Evolutionary conservation across 2,329 filamentous ascomycete genomes (phyloP), one percentile per base, ranked within the genome.

Genomic region (Colletotrichum chlorophyti): DNA sequence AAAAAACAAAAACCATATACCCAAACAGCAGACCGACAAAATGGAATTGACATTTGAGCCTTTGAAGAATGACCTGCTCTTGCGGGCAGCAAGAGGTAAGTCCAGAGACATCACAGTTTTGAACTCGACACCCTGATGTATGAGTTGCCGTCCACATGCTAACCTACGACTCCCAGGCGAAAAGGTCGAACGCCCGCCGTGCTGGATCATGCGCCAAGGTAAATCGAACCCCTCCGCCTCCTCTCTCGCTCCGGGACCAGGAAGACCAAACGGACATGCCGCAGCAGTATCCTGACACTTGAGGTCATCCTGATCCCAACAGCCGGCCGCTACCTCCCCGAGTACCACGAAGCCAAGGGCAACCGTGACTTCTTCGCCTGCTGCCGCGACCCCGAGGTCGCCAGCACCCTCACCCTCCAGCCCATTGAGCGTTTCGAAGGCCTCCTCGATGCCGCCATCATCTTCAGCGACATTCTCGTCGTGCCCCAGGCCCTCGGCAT

Each of bases 161-260:
- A 60, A 68, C 64, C 60, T 55, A 61, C 54, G 53, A 12, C 50
- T 65, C 64, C 51, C 69, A 96, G 93, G 94, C 73, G 84, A 97
- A 77, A 88, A 88, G 73, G 91, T 98, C 65, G 93, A 97, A 76
- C 88, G 95, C 64, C 91, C 95, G 61, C 95, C 95, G 57, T 91
- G 96, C 81, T 99, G 95, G 95, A 93, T 99, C 73, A 99, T 99
- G 95, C 91, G 95, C 76, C 95, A 99, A 87, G 93, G 93, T 94
- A 81, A 74, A 74, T 10, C 19, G 6, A 34, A 21, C 12, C 9
- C 24, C 23, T 17, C 31, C 31, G n/a, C n/a, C 15, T 14, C 19
- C 41, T 32, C 51, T 23, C 42, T 34, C 19, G 27, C 32, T 35
- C 43, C 21, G 21, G 12, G 26, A 37, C 15, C 43, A 45, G 9